Percentiles rank a stretch among this genome's conserved stretches.
These are phyloP conservation scores for Teratosphaeria destructans DNA, from an alignment of 2,329 filamentous ascomycete genomes.

Conservation along the genomic window DNA sequence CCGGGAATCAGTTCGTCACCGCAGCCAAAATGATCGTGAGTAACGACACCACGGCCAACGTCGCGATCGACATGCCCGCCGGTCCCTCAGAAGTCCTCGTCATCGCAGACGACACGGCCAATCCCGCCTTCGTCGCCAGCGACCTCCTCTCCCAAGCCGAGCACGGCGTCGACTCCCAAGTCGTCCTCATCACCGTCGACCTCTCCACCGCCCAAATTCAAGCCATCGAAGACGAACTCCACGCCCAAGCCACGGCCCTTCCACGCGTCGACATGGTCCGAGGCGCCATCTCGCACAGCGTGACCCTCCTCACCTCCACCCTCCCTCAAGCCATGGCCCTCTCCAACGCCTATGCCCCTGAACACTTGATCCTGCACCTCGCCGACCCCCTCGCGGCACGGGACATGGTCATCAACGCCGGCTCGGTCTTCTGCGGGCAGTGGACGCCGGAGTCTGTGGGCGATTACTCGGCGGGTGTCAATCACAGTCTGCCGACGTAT, in stretches of 20 bases:
- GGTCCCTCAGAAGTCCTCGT: constrained; percentile 96
- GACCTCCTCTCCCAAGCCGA: constrained; percentile 93
- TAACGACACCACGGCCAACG: constrained; percentile 91
- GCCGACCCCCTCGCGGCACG: constrained; percentile 64
- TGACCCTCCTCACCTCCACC: constrained; percentile 68
- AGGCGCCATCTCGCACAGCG: constrained; percentile 80
- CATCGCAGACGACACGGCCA: constrained; percentile 75
- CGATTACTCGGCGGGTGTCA: constrained; percentile 95
- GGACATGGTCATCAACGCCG: constrained; percentile 78
- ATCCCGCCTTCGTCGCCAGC: constrained; percentile 89
- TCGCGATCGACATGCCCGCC: constrained; percentile 97
- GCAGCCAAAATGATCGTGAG: constrained; percentile 97
- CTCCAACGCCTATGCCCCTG: constrained; percentile 90
- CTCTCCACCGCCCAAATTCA: constrained; percentile 60
- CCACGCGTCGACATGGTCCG: constrained; percentile 89
- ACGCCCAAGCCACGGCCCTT: constrained; percentile 74
- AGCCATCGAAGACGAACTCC: constrained; percentile 85
- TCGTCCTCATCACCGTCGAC: constrained; percentile 78
- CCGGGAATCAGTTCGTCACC: constrained; percentile 96
- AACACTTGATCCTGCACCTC: constrained; percentile 90
- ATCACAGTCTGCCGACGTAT: constrained; percentile 93
- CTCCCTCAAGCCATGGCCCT: constrained; percentile 67
- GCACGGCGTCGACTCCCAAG: constrained; percentile 92
- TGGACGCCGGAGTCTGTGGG: constrained; percentile 98
- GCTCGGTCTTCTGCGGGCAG: constrained; percentile 86